phyloP scores from a whole-genome alignment of 1,139 yeast species.

The Suhomyces anneliseae region DNA sequence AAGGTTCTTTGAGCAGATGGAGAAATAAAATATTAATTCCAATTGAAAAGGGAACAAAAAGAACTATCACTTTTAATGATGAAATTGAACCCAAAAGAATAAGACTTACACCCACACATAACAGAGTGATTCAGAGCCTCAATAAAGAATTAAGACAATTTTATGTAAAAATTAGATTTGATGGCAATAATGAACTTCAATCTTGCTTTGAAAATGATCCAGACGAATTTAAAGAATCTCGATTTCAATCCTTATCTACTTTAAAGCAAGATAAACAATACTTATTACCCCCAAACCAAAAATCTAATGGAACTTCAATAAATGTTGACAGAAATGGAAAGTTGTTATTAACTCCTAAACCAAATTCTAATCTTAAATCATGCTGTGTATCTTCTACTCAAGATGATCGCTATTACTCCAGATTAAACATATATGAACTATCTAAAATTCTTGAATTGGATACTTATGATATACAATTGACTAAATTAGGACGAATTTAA shows the following conservation, averaged over 20 bases:
- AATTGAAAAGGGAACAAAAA: too few species aligned
- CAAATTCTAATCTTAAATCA: neutral
- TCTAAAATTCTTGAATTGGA: conserved; percentile 27
- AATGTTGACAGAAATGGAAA: neutral
- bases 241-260: conserved; percentile 1
- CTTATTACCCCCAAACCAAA: neutral
- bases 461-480: conserved; percentile 23
- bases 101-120: too few species aligned
- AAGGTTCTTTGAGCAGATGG: too few species aligned
- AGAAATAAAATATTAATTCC: too few species aligned
- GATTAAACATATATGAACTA: conserved; percentile 31
- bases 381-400: neutral
- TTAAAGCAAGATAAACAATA: conserved; percentile 1
- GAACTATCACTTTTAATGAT: too few species aligned
- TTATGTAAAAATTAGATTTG: neutral
- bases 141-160: neutral
- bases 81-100: neutral
- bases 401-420: conserved; percentile 23
- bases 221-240: neutral
- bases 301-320: neutral
- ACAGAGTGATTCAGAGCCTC: too few species aligned
- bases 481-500: conserved; percentile 39
- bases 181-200: neutral
- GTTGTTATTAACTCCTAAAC: neutral
- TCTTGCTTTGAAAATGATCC: neutral